Percentiles rank a stretch among this genome's conserved stretches.
phyloP scores from a whole-genome alignment of 2,329 filamentous ascomycete species.

The Sphaerostilbella broomeana region DNA sequence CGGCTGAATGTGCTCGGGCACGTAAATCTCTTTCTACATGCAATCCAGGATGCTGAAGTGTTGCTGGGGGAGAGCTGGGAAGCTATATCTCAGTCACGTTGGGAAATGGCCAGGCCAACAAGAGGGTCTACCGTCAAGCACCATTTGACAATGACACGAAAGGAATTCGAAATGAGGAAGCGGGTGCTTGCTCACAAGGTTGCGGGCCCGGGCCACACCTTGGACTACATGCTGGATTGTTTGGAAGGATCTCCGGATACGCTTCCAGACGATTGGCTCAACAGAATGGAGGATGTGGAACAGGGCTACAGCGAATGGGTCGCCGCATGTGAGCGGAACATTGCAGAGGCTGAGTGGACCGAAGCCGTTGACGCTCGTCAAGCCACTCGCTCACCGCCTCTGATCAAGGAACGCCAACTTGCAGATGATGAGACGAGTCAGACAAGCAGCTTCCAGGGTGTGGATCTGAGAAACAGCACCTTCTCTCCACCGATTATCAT shows the following conservation, averaged over 20 bases:
- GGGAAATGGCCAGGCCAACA: conserved; percentile 6
- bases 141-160: conserved; percentile 29
- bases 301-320: conserved; percentile 74
- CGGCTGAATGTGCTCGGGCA: conserved; percentile 69
- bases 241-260: conserved; percentile 80
- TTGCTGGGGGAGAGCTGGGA: conserved; percentile 63
- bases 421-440: neutral
- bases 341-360: conserved; percentile 59
- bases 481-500: neutral
- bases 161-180: conserved; percentile 54
- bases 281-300: conserved; percentile 76
- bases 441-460: neutral
- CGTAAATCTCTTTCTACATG: conserved; percentile 60
- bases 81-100: conserved; percentile 38
- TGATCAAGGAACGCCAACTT: conserved; percentile 1
- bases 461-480: neutral
- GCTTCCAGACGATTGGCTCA: conserved; percentile 80
- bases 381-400: conserved; percentile 17
- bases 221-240: conserved; percentile 82
- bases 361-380: conserved; percentile 14
- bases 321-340: conserved; percentile 64
- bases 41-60: conserved; percentile 59
- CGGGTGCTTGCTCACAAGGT: conserved; percentile 62
- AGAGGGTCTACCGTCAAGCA: conserved; percentile 13
- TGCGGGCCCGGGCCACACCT: conserved; percentile 58